Base-by-base conservation (phyloP, 1,284 basidiomycete genomes). In the Ceratobasidium sp. region DNA sequence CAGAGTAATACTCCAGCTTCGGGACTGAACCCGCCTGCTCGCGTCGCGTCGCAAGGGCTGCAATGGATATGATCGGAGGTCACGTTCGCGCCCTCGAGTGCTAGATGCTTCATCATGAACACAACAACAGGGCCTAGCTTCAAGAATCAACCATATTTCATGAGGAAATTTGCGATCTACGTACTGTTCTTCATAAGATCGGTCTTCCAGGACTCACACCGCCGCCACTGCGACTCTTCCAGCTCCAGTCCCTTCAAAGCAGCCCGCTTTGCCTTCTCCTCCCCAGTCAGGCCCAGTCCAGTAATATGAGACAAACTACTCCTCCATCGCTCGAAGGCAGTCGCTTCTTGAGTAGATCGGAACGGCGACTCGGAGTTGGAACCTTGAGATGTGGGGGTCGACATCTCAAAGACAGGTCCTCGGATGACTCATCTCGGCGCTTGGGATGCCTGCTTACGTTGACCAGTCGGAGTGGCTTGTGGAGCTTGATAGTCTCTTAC, bases 81-180 rank as follows among this genome's bases (percentile, higher is more conserved):
- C 87, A 89, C 87, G 77, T 88, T 91, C 50, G 91, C 94, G 29
- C 90, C 89, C 0, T 92, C 86, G 75, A 90, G 87, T 19, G 80
- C 77, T 45, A 98, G 87, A 79, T 97, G 95, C 79, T 95, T 92
- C 63, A 96, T 86, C 90, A 98, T 93, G 83, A 97, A 97, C 4
- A 91, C 88, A 1, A 97, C 89, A 8, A 90, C 85, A 9, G 95
- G 95, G 81, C 95, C 95, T 97, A 80, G 4, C 54, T n/a, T n/a
- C n/a, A n/a, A 62, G 3, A 45, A 22, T 36, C 7, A n/a, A n/a
- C n/a, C n/a, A 50, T 15, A 19, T 57, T 57, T 41, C 45, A 54
- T 50, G 59, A 56, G 44, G 29, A 11, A 1, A 2, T 4, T 17
- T 48, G 59, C 24, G 24, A 31, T 31, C 15, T 27, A 82, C 84